Evolutionary conservation across 1,284 basidiomycete species (phyloP).

Genomic region (Malassezia restricta): DNA sequence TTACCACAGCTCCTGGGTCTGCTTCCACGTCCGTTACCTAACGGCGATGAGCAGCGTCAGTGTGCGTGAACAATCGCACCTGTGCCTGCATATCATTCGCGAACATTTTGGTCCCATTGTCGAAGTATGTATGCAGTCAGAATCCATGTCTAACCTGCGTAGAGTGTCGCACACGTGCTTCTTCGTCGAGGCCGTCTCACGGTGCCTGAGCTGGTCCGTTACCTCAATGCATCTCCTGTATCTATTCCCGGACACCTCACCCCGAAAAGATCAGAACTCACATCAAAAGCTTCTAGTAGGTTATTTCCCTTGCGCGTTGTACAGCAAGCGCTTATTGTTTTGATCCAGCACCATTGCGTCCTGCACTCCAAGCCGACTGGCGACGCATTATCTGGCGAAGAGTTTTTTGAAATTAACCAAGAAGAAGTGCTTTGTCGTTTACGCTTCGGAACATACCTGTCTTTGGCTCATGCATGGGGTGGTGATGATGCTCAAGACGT

Average conservation of each 20-base stretch:
- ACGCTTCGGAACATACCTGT: conserved; percentile 54
- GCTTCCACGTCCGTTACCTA: no score
- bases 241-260: conserved; percentile 16
- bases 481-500: conserved; percentile 52
- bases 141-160: background rate
- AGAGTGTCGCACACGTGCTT: conserved; percentile 63
- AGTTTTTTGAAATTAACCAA: conserved; percentile 47
- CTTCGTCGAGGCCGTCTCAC: conserved; percentile 71
- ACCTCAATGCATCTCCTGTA: conserved; percentile 23
- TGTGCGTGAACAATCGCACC: conserved; percentile 40
- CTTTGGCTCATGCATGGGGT: conserved; percentile 64
- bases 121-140: conserved; percentile 51
- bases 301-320: conserved; percentile 56
- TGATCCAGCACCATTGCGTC: conserved; percentile 72
- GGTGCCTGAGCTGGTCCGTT: conserved; percentile 49
- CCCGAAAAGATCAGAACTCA: background rate
- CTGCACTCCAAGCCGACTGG: conserved; percentile 34
- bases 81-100: conserved; percentile 64
- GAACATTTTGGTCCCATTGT: conserved; percentile 67
- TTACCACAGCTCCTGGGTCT: no score
- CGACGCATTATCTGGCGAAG: conserved; percentile 23
- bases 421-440: conserved; percentile 43
- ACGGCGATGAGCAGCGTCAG: conserved; percentile 17
- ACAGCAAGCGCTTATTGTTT: conserved; percentile 63
- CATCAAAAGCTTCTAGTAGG: conserved; percentile 34